Evolutionary conservation across 352 stramenopile species (phyloP).

Genomic region (Pseudoperonospora humuli): DNA sequence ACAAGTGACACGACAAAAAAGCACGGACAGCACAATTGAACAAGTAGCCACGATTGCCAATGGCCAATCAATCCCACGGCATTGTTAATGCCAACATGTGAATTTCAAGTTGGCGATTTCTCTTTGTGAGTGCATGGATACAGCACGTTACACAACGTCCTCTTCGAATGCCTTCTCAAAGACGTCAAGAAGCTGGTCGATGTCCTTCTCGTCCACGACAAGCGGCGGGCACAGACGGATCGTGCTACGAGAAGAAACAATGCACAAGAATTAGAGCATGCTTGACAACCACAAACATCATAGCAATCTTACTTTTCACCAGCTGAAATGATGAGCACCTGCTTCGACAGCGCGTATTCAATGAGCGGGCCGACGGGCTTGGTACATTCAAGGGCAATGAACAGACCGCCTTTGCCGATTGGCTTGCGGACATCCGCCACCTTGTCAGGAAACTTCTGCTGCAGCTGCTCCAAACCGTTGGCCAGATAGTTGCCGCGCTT

Average conservation of each 20-base stretch:
- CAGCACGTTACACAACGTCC: slow-evolving; percentile 38
- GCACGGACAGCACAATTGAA: slow-evolving; percentile 7
- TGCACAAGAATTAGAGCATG: too few species aligned
- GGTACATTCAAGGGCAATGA: slow-evolving; percentile 67
- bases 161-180: slow-evolving; percentile 59
- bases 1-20: not conserved
- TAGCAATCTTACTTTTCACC: slow-evolving; percentile 61
- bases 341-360: slow-evolving; percentile 64
- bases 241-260: slow-evolving; percentile 32
- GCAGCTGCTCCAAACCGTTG: slow-evolving; percentile 44
- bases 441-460: slow-evolving; percentile 69
- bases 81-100: slow-evolving; percentile 1
- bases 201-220: slow-evolving; percentile 74
- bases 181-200: slow-evolving; percentile 56
- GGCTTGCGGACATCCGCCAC: slow-evolving; percentile 60
- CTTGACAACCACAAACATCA: not conserved
- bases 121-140: slow-evolving; percentile 1
- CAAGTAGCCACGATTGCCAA: not conserved
- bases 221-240: slow-evolving; percentile 79
- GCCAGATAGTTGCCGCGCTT: slow-evolving; percentile 58
- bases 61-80: slow-evolving; percentile 1
- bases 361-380: slow-evolving; percentile 55
- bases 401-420: slow-evolving; percentile 65
- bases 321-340: slow-evolving; percentile 74
- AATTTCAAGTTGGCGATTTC: slow-evolving; percentile 10